phyloP scores from a whole-genome alignment of 768 basidiomycete species.

The Candolleomyces efflorescens region DNA sequence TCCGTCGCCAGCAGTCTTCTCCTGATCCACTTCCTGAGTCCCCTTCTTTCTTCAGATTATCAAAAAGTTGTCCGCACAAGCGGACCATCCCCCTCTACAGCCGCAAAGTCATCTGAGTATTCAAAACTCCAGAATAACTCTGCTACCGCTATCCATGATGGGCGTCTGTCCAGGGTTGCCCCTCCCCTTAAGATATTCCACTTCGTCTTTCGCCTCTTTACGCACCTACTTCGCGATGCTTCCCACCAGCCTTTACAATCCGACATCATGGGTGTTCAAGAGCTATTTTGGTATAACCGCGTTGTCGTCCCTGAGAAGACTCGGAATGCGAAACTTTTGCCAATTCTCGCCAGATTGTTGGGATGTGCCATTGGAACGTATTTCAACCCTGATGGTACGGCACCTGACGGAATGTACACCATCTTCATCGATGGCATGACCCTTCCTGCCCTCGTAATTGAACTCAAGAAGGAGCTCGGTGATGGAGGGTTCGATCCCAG shows the following conservation, averaged over 20 bases:
- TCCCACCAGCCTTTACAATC: not conserved
- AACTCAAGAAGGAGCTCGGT: slow-evolving; percentile 23
- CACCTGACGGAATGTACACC: not conserved
- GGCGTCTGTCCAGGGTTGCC: slow-evolving; percentile 5
- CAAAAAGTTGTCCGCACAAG: too few species aligned
- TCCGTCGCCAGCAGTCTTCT: too few species aligned
- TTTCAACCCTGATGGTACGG: not conserved
- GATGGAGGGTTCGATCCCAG: slow-evolving; percentile 26
- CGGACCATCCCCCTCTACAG: too few species aligned
- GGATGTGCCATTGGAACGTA: not conserved
- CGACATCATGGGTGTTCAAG: not conserved
- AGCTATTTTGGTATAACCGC: not conserved
- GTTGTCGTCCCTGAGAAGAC: not conserved
- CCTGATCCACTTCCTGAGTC: too few species aligned
- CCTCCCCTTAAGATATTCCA: slow-evolving; percentile 23
- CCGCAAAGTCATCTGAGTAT: too few species aligned
- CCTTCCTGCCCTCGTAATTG: slow-evolving; percentile 5
- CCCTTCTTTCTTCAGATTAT: too few species aligned
- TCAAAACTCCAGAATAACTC: too few species aligned
- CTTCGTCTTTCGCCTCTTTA: slow-evolving; percentile 23
- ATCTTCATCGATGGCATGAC: not conserved
- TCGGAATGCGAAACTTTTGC: not conserved
- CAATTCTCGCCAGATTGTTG: not conserved
- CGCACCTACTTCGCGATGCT: slow-evolving; percentile 12
- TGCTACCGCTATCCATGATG: slow-evolving; percentile 9